phyloP scores from a whole-genome alignment of 495 filamentous ascomycete genomes.

The Aspergillus diversus region DNA sequence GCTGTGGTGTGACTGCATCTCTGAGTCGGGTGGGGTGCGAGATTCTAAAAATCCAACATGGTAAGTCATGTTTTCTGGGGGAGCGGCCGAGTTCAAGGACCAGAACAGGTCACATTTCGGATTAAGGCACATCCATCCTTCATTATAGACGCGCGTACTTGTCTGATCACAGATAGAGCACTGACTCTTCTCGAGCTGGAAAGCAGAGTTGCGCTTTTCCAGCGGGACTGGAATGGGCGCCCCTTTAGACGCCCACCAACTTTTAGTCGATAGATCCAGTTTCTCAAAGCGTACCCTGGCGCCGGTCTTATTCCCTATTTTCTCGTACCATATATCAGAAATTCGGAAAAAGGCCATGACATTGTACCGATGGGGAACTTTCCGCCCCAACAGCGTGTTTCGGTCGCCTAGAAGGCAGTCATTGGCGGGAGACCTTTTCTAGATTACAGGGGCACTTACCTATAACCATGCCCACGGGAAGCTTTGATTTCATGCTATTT shows the following conservation, averaged over 20 bases:
- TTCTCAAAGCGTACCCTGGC: slow-evolving; percentile 74
- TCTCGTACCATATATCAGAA: slow-evolving; percentile 75
- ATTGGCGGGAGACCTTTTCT: not conserved
- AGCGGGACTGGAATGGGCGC: slow-evolving; percentile 26
- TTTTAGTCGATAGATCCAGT: slow-evolving; percentile 55
- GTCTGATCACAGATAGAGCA: slow-evolving; percentile 46
- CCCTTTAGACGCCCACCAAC: slow-evolving; percentile 69
- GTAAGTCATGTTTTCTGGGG: slow-evolving; percentile 51
- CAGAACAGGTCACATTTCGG: slow-evolving; percentile 62
- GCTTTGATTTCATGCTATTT: slow-evolving; percentile 35
- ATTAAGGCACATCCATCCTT: slow-evolving; percentile 75
- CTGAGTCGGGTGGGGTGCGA: slow-evolving; percentile 38
- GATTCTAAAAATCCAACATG: slow-evolving; percentile 59
- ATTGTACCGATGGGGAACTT: slow-evolving; percentile 65
- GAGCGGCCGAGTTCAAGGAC: slow-evolving; percentile 31
- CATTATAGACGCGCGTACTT: slow-evolving; percentile 51
- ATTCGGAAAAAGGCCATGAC: slow-evolving; percentile 76
- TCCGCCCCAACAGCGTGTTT: slow-evolving; percentile 54
- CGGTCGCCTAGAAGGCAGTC: slow-evolving; percentile 47
- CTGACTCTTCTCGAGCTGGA: slow-evolving; percentile 21
- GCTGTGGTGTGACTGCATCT: slow-evolving; percentile 39
- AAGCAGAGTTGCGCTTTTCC: slow-evolving; percentile 28
- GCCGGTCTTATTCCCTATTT: slow-evolving; percentile 41
- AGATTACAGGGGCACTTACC: slow-evolving; percentile 43
- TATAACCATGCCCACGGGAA: slow-evolving; percentile 61